Evolutionary conservation across 148 eudicot species (phyloP), one percentile per base, ranked within the genome.

Genomic region (Vaccinium corymbosum): DNA sequence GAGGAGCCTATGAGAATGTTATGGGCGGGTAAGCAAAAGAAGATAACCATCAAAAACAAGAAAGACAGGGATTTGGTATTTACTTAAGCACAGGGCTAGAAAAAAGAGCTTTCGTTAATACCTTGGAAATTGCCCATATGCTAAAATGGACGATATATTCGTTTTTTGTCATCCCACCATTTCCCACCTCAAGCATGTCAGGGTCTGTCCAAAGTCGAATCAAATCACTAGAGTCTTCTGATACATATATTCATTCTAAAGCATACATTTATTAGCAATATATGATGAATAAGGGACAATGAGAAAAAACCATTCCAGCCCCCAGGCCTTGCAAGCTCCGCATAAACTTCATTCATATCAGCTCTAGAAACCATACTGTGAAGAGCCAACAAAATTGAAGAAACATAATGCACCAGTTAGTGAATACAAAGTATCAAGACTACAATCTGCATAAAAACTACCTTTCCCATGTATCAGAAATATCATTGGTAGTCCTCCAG

Each of bases 161-260:
- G 0, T 89, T 81, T 72, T 89, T 90, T 0, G 89, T 88, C 98
- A 95, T 95, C 72, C 97, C 93, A 85, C 98, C 98, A 82, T 95
- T 94, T 78, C 98, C 98, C n/a, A 95, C 90, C 90, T 95, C 98
- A 85, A 95, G 98, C 98, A 93, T 94, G 88, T 95, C 98, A 8
- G 98, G 98, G 87, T 95, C 98, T 95, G 89, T 82, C 59, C 61
- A 80, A 64, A 32, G 35, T 73, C 64, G 32, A 42, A 17, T 72
- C 14, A 32, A 22, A 78, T 38, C 15, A 78, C 1, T 52, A 12
- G 6, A 14, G 17, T 35, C 64, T 16, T 16, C 22, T 55, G 35
- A 55, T 55, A 7, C 46, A 3, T 15, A 55, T 52, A 52, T 19
- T 38, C 5, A 2, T 76, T n/a, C 59, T 55, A 48, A 46, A 51